Evolutionary conservation across 1,284 basidiomycete genomes (phyloP).

Genomic region (Trametes hirsuta): DNA sequence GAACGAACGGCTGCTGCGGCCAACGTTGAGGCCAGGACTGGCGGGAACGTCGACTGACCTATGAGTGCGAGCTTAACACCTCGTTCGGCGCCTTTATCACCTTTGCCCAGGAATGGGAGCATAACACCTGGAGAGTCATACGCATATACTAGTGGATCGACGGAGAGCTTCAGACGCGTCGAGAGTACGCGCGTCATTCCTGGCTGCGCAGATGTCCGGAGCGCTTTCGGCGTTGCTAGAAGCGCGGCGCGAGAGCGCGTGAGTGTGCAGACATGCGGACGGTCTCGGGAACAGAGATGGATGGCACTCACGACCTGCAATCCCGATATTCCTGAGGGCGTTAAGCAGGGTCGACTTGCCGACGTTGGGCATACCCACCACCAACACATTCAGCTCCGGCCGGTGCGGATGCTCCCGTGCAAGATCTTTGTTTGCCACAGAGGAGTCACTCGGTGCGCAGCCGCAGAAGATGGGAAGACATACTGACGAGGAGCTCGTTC

Average conservation of each 20-base stretch:
- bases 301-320: constrained; percentile 70
- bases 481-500: constrained; percentile 72
- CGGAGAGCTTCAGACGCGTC: constrained; percentile 79
- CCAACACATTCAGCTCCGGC: constrained; percentile 83
- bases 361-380: constrained; percentile 98
- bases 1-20: background rate
- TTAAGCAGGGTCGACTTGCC: constrained; percentile 97
- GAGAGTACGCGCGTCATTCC: constrained; percentile 87
- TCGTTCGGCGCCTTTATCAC: constrained; percentile 83
- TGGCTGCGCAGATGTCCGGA: constrained; percentile 88
- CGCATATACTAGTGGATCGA: constrained; percentile 86
- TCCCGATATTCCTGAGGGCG: constrained; percentile 86
- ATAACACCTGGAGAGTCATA: constrained; percentile 98
- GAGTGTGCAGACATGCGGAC: background rate
- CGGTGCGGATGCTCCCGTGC: constrained; percentile 68
- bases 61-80: constrained; percentile 94
- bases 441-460: background rate
- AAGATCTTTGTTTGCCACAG: constrained; percentile 52
- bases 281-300: background rate
- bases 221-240: constrained; percentile 77
- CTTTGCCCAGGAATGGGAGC: constrained; percentile 93
- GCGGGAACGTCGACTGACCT: constrained; percentile 49
- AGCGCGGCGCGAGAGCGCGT: constrained; percentile 1
- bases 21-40: constrained; percentile 2
- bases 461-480: constrained; percentile 37